phyloP scores from a whole-genome alignment of 1,284 basidiomycete species.

The Coriolopsis trogii region DNA sequence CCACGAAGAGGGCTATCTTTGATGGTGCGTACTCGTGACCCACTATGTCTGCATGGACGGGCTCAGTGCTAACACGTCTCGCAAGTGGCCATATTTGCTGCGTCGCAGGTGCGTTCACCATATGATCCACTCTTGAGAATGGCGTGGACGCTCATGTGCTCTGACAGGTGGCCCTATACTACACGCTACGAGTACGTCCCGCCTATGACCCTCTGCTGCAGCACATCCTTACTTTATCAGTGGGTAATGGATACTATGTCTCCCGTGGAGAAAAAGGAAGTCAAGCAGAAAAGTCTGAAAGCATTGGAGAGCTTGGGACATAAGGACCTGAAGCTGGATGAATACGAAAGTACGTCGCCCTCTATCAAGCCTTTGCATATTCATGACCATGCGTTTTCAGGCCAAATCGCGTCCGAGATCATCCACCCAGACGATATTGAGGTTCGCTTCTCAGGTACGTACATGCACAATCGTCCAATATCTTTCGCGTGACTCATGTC shows the following conservation, averaged over 20 bases:
- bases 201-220: background rate
- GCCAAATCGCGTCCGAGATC: slow-evolving; percentile 80
- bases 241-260: slow-evolving; percentile 51
- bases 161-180: slow-evolving; percentile 52
- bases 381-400: slow-evolving; percentile 41
- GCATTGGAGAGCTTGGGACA: slow-evolving; percentile 77
- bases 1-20: slow-evolving; percentile 47
- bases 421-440: slow-evolving; percentile 87
- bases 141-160: slow-evolving; percentile 1
- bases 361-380: background rate
- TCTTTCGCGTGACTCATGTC: background rate
- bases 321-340: slow-evolving; percentile 68
- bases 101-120: slow-evolving; percentile 56
- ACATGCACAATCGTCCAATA: background rate
- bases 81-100: slow-evolving; percentile 64
- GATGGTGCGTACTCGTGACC: slow-evolving; percentile 49
- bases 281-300: slow-evolving; percentile 72
- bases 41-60: no score
- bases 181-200: slow-evolving; percentile 47
- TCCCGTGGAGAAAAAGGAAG: slow-evolving; percentile 57
- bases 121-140: slow-evolving; percentile 19
- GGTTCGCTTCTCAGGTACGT: slow-evolving; percentile 71
- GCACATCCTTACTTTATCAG: slow-evolving; percentile 28
- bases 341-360: slow-evolving; percentile 72
- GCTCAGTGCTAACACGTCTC: no score